Conservation (phyloP, 306 rosid species). For the Abrus pulchellus region DNA sequence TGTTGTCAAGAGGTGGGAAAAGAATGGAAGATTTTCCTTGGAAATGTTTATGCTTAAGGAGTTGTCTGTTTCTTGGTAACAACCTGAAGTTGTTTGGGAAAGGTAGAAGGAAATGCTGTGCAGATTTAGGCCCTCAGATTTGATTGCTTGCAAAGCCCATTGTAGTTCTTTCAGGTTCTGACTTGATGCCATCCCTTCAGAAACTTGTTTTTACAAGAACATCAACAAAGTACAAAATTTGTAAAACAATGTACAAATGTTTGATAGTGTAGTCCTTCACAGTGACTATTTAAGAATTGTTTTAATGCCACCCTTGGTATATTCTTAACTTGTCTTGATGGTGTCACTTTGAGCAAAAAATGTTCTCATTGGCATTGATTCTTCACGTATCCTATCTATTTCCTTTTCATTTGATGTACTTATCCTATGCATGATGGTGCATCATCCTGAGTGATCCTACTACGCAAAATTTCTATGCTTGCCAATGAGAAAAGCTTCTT, state of each 20-base stretch:
- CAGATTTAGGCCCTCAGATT: slow-evolving; percentile 59
- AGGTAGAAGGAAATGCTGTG: slow-evolving; percentile 87
- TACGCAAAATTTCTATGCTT: slow-evolving; percentile 9
- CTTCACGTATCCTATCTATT: slow-evolving; percentile 4
- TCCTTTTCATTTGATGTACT: slow-evolving; percentile 25
- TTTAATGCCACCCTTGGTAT: slow-evolving; percentile 9
- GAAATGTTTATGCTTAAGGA: slow-evolving; percentile 78
- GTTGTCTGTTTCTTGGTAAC: slow-evolving; percentile 82
- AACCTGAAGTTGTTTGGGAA: slow-evolving; percentile 72
- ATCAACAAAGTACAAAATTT: slow-evolving; percentile 4
- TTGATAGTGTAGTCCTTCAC: slow-evolving; percentile 32
- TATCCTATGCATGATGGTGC: slow-evolving; percentile 39
- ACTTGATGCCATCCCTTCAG: slow-evolving; percentile 69
- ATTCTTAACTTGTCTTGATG: slow-evolving; percentile 61
- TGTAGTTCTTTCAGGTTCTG: slow-evolving; percentile 69
- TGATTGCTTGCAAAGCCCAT: slow-evolving; percentile 65
- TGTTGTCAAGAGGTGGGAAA: slow-evolving; percentile 62
- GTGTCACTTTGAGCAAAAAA: slow-evolving; percentile 35
- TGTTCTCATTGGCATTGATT: slow-evolving; percentile 37
- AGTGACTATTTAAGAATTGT: slow-evolving; percentile 5
- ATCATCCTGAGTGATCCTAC: slow-evolving; percentile 14
- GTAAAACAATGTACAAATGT: slow-evolving; percentile 47
- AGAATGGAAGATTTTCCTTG: slow-evolving; percentile 58
- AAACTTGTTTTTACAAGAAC: slow-evolving; percentile 41
- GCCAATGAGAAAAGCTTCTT: slow-evolving; percentile 14